Evolutionary conservation across 2,329 filamentous ascomycete genomes (phyloP).

Genomic region (Clonostachys solani): DNA sequence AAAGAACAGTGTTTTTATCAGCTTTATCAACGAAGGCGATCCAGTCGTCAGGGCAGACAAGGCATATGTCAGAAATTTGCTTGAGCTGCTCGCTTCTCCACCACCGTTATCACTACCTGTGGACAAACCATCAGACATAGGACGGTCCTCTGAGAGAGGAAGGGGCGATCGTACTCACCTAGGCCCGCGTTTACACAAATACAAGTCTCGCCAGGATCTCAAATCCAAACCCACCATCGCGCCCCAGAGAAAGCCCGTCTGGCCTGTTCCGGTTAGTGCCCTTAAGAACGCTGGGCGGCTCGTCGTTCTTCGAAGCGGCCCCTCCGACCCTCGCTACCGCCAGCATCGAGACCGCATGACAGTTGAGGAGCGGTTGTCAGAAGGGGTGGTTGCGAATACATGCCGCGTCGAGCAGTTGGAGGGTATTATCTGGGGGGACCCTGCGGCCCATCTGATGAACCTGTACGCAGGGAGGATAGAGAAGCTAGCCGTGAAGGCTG

Average conservation of each 20-base stretch:
- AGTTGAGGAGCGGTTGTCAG: constrained; percentile 42
- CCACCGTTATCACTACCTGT: constrained; percentile 28
- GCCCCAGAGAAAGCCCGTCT: constrained; percentile 34
- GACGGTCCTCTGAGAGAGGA: not conserved
- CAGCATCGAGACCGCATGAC: constrained; percentile 37
- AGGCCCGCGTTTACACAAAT: not conserved
- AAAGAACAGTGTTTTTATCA: constrained; percentile 69
- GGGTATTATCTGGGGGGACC: constrained; percentile 75
- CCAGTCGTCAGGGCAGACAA: constrained; percentile 75
- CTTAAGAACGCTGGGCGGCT: constrained; percentile 68
- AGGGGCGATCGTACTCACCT: not conserved
- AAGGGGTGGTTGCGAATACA: constrained; percentile 65
- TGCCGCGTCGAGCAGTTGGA: constrained; percentile 65
- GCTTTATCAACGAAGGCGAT: constrained; percentile 83
- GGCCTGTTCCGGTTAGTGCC: constrained; percentile 62
- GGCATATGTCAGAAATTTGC: constrained; percentile 66
- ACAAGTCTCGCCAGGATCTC: not conserved
- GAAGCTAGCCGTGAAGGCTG: constrained; percentile 59
- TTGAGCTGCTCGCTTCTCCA: constrained; percentile 66
- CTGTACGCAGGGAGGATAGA: constrained; percentile 72
- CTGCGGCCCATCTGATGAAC: constrained; percentile 74
- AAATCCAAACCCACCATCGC: constrained; percentile 3
- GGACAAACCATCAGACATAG: not conserved
- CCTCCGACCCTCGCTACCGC: constrained; percentile 36
- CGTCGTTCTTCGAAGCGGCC: constrained; percentile 55